Evolutionary conservation across 805 yeast species (phyloP).

Genomic region (Kluyveromyces nonfermentans): DNA sequence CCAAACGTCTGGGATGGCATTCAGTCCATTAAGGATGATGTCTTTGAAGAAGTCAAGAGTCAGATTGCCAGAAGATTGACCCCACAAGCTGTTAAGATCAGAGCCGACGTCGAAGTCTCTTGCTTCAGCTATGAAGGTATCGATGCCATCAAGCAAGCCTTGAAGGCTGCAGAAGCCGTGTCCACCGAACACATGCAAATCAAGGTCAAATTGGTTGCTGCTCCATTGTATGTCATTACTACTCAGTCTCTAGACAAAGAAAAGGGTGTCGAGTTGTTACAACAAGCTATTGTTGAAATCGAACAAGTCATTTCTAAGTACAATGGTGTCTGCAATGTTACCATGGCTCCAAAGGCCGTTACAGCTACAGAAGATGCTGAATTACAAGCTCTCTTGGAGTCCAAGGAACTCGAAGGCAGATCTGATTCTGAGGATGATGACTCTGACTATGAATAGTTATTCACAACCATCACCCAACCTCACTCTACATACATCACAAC

Average conservation of each 20-base stretch:
- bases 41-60: slow-evolving; percentile 73
- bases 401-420: slow-evolving; percentile 81
- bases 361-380: slow-evolving; percentile 98
- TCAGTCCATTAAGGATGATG: slow-evolving; percentile 58
- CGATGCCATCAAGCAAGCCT: slow-evolving; percentile 88
- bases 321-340: slow-evolving; percentile 84
- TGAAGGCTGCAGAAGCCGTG: slow-evolving; percentile 74
- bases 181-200: slow-evolving; percentile 81
- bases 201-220: slow-evolving; percentile 92
- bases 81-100: slow-evolving; percentile 94
- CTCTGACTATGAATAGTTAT: slow-evolving; percentile 33
- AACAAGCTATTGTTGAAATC: slow-evolving; percentile 70
- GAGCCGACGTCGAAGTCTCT: slow-evolving; percentile 98
- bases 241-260: slow-evolving; percentile 88
- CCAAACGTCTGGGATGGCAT: slow-evolving; percentile 74
- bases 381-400: slow-evolving; percentile 88
- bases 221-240: slow-evolving; percentile 90
- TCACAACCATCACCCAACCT: no score
- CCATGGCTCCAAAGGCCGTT: slow-evolving; percentile 98
- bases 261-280: slow-evolving; percentile 73
- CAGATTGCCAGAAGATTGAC: slow-evolving; percentile 91
- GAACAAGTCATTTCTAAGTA: slow-evolving; percentile 55
- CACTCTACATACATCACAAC: no score
- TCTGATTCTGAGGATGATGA: slow-evolving; percentile 65
- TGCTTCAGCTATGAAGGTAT: slow-evolving; percentile 97